phyloP scores from a whole-genome alignment of 179 eudicot species.

The Beta lomatogona region DNA sequence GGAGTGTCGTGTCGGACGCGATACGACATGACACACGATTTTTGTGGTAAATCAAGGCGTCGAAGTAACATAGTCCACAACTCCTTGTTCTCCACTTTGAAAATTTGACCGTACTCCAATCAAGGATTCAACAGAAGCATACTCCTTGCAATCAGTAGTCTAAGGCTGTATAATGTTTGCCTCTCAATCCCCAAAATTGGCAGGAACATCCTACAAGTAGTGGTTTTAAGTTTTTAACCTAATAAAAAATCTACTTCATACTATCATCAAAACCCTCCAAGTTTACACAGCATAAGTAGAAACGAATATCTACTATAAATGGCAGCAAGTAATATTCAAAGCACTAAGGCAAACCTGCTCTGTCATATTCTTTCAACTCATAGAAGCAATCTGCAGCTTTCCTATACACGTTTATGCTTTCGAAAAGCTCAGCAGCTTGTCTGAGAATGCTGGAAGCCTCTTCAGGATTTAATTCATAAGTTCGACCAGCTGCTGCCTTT shows the following conservation, averaged over 20 bases:
- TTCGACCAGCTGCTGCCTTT: constrained; percentile 39
- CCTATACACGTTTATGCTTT: constrained; percentile 48
- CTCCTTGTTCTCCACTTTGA: neutral
- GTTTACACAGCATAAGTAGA: neutral
- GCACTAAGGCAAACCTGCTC: constrained; percentile 49
- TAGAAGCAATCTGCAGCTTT: constrained; percentile 65
- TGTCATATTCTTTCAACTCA: constrained; percentile 53
- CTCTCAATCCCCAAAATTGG: neutral
- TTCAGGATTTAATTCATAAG: constrained; percentile 39
- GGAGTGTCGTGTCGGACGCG: no score
- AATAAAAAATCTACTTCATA: no score
- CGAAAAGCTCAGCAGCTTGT: constrained; percentile 70
- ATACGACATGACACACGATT: no score
- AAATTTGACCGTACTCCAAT: neutral
- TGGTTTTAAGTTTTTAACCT: neutral
- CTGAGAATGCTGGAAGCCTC: constrained; percentile 38
- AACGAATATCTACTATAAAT: no score
- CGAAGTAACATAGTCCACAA: no score
- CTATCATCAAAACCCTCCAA: neutral
- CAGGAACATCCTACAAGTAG: neutral
- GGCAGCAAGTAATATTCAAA: neutral
- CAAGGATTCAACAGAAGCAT: neutral
- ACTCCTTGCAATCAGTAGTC: neutral
- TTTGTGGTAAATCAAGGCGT: no score
- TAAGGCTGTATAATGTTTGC: neutral